A percentile compares a stretch with the other conserved stretches of the same genome.
Conservation (phyloP, 2,329 filamentous ascomycete species). For the Sporothrix phasma region DNA sequence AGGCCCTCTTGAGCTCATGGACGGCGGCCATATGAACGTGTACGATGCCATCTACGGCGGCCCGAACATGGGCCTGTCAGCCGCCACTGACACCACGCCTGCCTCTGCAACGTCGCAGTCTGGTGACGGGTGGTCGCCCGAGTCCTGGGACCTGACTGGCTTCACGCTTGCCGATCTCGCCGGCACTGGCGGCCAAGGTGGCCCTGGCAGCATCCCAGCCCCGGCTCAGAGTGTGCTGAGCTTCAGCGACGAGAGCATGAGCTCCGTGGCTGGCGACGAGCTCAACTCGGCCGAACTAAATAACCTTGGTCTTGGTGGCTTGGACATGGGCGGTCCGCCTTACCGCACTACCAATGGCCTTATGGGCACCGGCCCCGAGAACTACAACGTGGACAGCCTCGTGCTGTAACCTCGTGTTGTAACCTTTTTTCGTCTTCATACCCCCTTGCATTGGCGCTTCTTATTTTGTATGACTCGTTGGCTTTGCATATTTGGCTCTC, state of each 20-base stretch:
- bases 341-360: conserved; percentile 23
- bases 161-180: conserved; percentile 42
- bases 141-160: conserved; percentile 44
- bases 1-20: conserved; percentile 68
- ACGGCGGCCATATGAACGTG: conserved; percentile 72
- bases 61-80: conserved; percentile 34
- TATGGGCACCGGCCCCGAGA: conserved; percentile 18
- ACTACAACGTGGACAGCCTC: conserved; percentile 32
- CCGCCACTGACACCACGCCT: conserved; percentile 31
- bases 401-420: conserved; percentile 15
- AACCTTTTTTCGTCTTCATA: conserved; percentile 22
- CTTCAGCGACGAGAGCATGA: conserved; percentile 48
- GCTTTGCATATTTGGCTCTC: neutral
- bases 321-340: conserved; percentile 33
- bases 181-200: conserved; percentile 7
- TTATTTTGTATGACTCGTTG: neutral
- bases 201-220: conserved; percentile 26
- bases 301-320: conserved; percentile 30
- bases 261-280: conserved; percentile 42
- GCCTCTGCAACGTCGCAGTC: conserved; percentile 28
- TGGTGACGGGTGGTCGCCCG: conserved; percentile 43
- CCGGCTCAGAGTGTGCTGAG: conserved; percentile 45
- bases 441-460: neutral
- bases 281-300: conserved; percentile 36
- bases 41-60: conserved; percentile 75